Conservation (phyloP, 805 yeast genomes). For the Suhomyces tanzawaensis region DNA sequence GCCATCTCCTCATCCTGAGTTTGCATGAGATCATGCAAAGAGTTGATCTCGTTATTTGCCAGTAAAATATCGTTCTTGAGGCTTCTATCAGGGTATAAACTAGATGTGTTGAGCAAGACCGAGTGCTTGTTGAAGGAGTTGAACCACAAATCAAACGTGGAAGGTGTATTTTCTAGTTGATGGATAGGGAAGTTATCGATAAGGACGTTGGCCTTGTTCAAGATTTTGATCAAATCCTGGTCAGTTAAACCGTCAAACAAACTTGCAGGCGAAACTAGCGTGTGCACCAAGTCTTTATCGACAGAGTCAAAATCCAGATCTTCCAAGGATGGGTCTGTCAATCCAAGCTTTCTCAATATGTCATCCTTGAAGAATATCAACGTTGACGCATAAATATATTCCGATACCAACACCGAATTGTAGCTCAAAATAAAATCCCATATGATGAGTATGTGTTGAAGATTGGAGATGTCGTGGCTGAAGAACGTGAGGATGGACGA, state of each 20-base stretch:
- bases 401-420: slow-evolving; percentile 50
- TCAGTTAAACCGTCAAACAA: slow-evolving; percentile 30
- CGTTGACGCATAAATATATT: slow-evolving; percentile 62
- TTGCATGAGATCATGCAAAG: slow-evolving; percentile 12
- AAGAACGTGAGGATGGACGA: slow-evolving; percentile 77
- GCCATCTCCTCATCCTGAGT: slow-evolving; percentile 35
- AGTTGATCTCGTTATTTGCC: neutral
- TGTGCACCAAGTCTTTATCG: slow-evolving; percentile 36
- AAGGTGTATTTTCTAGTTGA: slow-evolving; percentile 15
- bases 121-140: slow-evolving; percentile 30
- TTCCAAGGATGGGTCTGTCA: neutral
- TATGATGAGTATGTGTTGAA: slow-evolving; percentile 50
- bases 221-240: slow-evolving; percentile 22
- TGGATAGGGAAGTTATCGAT: slow-evolving; percentile 24
- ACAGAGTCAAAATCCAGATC: slow-evolving; percentile 13
- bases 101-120: slow-evolving; percentile 35
- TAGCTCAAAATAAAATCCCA: slow-evolving; percentile 69
- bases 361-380: slow-evolving; percentile 45
- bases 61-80: neutral
- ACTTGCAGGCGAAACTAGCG: slow-evolving; percentile 30
- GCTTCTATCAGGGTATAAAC: neutral
- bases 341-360: slow-evolving; percentile 31
- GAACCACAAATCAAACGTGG: slow-evolving; percentile 34
- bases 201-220: slow-evolving; percentile 25
- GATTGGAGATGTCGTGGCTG: slow-evolving; percentile 62